Evolutionary conservation across 345 rosid species (phyloP).

Genomic region (Nephelium lappaceum): DNA sequence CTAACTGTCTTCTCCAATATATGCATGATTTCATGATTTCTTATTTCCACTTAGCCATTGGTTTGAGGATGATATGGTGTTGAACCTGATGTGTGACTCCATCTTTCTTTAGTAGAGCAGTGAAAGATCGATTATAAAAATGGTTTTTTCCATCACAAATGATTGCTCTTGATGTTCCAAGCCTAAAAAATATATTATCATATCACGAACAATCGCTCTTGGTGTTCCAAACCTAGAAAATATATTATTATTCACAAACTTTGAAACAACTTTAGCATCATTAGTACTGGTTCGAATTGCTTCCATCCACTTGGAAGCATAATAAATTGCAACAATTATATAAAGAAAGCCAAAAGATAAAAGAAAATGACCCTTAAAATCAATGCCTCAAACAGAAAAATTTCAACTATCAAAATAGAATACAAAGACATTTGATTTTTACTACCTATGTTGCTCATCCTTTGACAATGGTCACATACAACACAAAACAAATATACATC

Average conservation of each 20-base stretch:
- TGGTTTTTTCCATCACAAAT: neutral
- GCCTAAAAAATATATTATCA: neutral
- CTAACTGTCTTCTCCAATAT: slow-evolving; percentile 4
- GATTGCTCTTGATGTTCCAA: neutral
- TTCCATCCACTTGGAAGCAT: neutral
- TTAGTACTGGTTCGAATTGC: too few relatives aligned
- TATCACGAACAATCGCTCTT: neutral
- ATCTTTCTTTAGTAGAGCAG: neutral
- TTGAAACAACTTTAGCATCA: too few relatives aligned
- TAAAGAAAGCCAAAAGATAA: neutral
- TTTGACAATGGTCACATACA: neutral
- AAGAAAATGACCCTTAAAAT: too few relatives aligned
- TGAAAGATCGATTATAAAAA: neutral
- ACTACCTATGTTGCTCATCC: neutral
- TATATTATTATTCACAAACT: too few relatives aligned
- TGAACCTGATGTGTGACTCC: neutral
- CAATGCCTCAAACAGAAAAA: too few relatives aligned
- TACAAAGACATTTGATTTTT: neutral
- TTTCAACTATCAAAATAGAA: too few relatives aligned
- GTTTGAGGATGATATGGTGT: too few relatives aligned
- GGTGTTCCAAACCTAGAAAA: too few relatives aligned
- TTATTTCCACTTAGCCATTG: neutral
- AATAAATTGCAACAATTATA: neutral
- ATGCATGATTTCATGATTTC: neutral
- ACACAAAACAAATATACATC: too few relatives aligned